Evolutionary conservation across 371 early-diverging fungal genomes (phyloP), one percentile per base, ranked within the genome.

Genomic region (Mucor velutinosus): DNA sequence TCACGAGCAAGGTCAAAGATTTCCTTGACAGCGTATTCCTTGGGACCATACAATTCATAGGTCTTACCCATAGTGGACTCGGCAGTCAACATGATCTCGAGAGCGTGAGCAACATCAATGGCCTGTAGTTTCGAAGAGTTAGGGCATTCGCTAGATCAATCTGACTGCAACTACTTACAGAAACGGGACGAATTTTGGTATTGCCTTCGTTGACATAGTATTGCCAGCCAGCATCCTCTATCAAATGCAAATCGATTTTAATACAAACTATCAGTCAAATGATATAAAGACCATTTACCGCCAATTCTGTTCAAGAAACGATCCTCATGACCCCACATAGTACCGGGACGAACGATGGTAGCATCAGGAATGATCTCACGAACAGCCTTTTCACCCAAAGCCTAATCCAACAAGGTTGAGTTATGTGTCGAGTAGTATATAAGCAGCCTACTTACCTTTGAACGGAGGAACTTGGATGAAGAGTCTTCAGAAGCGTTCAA

Each of bases 301-400:
- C 95, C 97, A 66, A 96, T 89, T 80, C 92, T 86, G 83, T 94
- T 95, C 83, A 94, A 87, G 85, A 97, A 94, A 70, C 91, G 85
- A 81, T 97, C 98, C 76, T 98, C 98, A 68, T 90, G 86, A 62
- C 99, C 99, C 72, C 89, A 96, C 86, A 97, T 90, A 63, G 84
- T 88, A 53, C 91, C 88, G 11, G 97, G 93, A 43, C 99, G 94
- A 55, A 98, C 94, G 77, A 98, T 94, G 64, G 94, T 96, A 57
- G 95, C 96, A 27, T 91, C 91, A 58, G 98, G 96, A 78, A 94
- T 92, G 64, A 90, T 89, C 75, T 90, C 92, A 66, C 87, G 86
- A 14, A 97, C 96, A 49, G 92, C 93, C 71, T 89, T 82, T 78
- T 98, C 99, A 70, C 97, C 97, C 69, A 90, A 84, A 58, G 93